phyloP scores from a whole-genome alignment of 1,284 basidiomycete species.

The Boletellus sp. region DNA sequence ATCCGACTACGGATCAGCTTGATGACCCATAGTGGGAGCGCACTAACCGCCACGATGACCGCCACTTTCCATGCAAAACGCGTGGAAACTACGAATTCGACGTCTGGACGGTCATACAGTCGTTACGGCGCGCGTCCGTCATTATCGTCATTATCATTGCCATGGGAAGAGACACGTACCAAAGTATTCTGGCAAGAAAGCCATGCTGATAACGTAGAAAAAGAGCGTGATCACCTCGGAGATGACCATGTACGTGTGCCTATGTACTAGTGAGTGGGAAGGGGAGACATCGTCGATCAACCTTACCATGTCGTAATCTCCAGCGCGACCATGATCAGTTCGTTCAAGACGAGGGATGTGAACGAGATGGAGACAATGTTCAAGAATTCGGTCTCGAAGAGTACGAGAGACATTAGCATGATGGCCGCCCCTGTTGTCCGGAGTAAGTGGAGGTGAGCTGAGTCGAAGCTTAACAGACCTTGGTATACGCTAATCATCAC shows the following conservation, averaged over 20 bases:
- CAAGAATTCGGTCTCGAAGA: constrained; percentile 97
- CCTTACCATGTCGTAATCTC: constrained; percentile 93
- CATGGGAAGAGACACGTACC: constrained; percentile 49
- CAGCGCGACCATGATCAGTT: constrained; percentile 97
- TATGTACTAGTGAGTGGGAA: constrained; percentile 30
- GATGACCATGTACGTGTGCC: constrained; percentile 95
- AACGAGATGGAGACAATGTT: constrained; percentile 99
- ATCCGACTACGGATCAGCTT: constrained; percentile 84
- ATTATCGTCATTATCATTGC: not conserved
- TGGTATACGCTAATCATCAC: constrained; percentile 97
- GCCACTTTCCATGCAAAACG: constrained; percentile 95
- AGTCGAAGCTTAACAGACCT: constrained; percentile 67
- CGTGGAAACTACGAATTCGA: constrained; percentile 85
- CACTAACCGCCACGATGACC: constrained; percentile 91
- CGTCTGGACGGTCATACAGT: constrained; percentile 70
- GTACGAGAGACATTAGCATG: constrained; percentile 94
- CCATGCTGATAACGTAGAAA: constrained; percentile 90
- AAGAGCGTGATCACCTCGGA: constrained; percentile 87
- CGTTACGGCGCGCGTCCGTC: not conserved
- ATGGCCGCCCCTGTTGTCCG: constrained; percentile 78
- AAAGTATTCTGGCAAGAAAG: constrained; percentile 95
- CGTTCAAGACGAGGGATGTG: constrained; percentile 93
- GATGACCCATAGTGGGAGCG: constrained; percentile 88
- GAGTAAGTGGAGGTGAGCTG: no score
- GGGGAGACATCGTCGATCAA: not conserved